Evolutionary conservation across 148 eudicot genomes (phyloP).

Genomic region (Camellia granthamiana): DNA sequence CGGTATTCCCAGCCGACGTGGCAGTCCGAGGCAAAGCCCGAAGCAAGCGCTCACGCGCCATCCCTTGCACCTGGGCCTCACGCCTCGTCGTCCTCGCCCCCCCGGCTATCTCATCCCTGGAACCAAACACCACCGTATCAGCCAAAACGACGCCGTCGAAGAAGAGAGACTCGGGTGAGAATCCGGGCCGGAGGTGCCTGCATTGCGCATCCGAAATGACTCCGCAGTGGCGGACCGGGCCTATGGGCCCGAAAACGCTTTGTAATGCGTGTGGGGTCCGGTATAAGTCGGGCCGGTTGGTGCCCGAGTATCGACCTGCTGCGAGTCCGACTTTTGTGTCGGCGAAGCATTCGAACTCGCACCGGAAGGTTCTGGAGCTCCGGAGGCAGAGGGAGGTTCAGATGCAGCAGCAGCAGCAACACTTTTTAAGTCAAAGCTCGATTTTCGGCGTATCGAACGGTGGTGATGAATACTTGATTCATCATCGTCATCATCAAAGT

Average conservation of each 20-base stretch:
- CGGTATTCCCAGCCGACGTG: slow-evolving; percentile 41
- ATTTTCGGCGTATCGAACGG: slow-evolving; percentile 51
- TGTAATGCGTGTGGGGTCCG: slow-evolving; percentile 98
- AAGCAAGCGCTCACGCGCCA: slow-evolving; percentile 88
- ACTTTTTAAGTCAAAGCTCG: slow-evolving; percentile 35
- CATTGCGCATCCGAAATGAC: slow-evolving; percentile 94
- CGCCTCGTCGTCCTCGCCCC: slow-evolving; percentile 63
- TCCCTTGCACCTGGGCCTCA: slow-evolving; percentile 94
- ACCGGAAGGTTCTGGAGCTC: slow-evolving; percentile 89
- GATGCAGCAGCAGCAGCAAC: slow-evolving; percentile 50
- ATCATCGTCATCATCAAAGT: slow-evolving; percentile 57
- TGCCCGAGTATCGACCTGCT: slow-evolving; percentile 94
- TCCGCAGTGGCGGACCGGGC: slow-evolving; percentile 97
- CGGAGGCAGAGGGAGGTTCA: slow-evolving; percentile 77
- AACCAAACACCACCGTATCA: background rate
- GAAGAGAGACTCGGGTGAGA: slow-evolving; percentile 28
- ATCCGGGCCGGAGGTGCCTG: slow-evolving; percentile 57
- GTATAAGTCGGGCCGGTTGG: slow-evolving; percentile 89
- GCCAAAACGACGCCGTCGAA: slow-evolving; percentile 25
- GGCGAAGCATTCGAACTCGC: slow-evolving; percentile 85
- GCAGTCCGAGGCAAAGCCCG: slow-evolving; percentile 87
- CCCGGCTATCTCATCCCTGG: slow-evolving; percentile 21
- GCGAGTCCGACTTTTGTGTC: slow-evolving; percentile 90
- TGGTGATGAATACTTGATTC: slow-evolving; percentile 74
- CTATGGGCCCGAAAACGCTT: slow-evolving; percentile 89